Percentiles rank a stretch among this genome's conserved stretches.
These are phyloP conservation scores for Citrus cavaleriei DNA, from an alignment of 345 rosid genomes.

Conservation along the genomic window DNA sequence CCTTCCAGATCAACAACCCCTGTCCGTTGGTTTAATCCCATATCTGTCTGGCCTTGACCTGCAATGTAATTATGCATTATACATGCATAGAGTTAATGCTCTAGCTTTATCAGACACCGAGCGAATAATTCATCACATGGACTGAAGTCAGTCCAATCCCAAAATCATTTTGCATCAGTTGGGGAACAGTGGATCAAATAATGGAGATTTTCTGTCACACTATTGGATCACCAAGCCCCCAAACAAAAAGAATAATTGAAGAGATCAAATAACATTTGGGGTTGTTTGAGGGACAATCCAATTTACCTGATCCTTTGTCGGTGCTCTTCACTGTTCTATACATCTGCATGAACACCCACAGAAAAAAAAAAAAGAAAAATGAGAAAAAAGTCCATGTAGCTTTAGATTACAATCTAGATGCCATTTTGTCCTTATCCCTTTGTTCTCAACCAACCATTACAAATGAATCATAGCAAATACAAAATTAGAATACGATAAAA, in stretches of 20 bases:
- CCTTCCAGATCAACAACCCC: slow-evolving; percentile 24
- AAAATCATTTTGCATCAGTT: slow-evolving; percentile 5
- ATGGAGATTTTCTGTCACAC: slow-evolving; percentile 16
- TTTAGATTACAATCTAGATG: slow-evolving; percentile 40
- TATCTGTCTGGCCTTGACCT: slow-evolving; percentile 44
- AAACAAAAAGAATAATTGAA: slow-evolving; percentile 17
- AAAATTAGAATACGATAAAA: slow-evolving; percentile 23
- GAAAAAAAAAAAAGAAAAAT: neutral
- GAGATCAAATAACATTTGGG: slow-evolving; percentile 9
- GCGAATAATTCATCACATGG: slow-evolving; percentile 18
- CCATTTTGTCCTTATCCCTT: slow-evolving; percentile 47
- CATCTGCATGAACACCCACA: slow-evolving; percentile 77
- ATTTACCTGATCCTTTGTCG: slow-evolving; percentile 77
- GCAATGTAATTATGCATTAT: slow-evolving; percentile 18
- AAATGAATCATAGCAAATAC: slow-evolving; percentile 22
- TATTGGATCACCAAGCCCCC: neutral
- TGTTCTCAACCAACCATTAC: slow-evolving; percentile 29
- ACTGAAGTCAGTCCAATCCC: slow-evolving; percentile 11
- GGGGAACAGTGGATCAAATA: slow-evolving; percentile 23
- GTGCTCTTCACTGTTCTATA: slow-evolving; percentile 99
- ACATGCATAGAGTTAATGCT: slow-evolving; percentile 20
- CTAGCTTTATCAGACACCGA: slow-evolving; percentile 31
- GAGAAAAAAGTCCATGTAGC: slow-evolving; percentile 33
- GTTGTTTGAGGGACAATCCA: slow-evolving; percentile 2
- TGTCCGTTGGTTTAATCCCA: slow-evolving; percentile 31